phyloP scores from a whole-genome alignment of 371 early-diverging fungal genomes.

The Mortierella sp. region DNA sequence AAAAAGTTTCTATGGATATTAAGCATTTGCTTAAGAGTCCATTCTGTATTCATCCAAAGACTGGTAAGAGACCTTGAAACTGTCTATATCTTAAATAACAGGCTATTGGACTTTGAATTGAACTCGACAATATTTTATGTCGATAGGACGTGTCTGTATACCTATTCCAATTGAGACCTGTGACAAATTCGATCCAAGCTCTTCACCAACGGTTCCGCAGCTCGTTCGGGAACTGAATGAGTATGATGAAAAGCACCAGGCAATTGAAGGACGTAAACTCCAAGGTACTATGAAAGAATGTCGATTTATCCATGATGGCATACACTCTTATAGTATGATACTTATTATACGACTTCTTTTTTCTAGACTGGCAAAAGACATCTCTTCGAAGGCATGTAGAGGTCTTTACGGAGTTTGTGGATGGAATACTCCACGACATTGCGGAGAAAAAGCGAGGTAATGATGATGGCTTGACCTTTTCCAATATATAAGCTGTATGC shows the following conservation, averaged over 20 bases:
- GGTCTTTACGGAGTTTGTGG: conserved; percentile 77
- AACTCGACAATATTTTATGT: background rate
- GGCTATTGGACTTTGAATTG: background rate
- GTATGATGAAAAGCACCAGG: conserved; percentile 43
- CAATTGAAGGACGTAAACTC: conserved; percentile 50
- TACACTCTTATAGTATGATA: background rate
- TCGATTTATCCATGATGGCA: background rate
- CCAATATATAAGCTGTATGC: too few species aligned
- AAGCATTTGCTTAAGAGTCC: conserved; percentile 99
- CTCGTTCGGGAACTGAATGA: conserved; percentile 73
- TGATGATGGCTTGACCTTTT: background rate
- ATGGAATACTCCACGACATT: conserved; percentile 60
- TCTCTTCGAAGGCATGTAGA: conserved; percentile 73
- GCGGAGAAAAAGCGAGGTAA: conserved; percentile 62
- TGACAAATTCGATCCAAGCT: conserved; percentile 85
- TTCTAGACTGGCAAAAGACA: conserved; percentile 69
- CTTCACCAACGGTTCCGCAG: conserved; percentile 79
- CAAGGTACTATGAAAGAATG: conserved; percentile 46
- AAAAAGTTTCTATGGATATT: conserved; percentile 90
- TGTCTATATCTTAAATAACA: background rate
- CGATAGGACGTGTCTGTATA: conserved; percentile 92
- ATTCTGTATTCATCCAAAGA: conserved; percentile 98
- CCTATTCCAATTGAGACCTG: conserved; percentile 85
- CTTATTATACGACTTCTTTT: background rate
- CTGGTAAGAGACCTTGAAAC: conserved; percentile 64